Conservation (phyloP, 2,329 filamentous ascomycete genomes). For the Penicillium aurantiogriseum region DNA sequence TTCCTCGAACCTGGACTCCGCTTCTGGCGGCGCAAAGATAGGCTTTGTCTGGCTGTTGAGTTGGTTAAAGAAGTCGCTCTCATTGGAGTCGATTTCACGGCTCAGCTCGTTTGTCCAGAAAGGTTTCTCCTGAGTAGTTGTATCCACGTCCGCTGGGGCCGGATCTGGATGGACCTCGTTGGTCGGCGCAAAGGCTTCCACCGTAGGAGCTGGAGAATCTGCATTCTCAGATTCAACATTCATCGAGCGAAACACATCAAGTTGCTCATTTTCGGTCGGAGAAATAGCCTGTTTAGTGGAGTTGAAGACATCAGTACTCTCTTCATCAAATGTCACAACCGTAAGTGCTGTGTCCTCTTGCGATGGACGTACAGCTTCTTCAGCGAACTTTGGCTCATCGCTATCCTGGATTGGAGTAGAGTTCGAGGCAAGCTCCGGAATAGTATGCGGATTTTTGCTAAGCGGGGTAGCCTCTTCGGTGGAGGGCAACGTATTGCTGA, state of each 20-base stretch:
- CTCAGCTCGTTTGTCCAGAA: conserved; percentile 50
- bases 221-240: not conserved
- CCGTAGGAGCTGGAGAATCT: not conserved
- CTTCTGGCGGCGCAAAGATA: conserved; percentile 39
- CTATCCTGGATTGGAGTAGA: not conserved
- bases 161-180: conserved; percentile 2
- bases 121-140: conserved; percentile 15
- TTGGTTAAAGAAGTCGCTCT: conserved; percentile 62
- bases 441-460: not conserved
- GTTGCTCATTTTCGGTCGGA: conserved; percentile 3
- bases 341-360: not conserved
- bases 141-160: conserved; percentile 13
- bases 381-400: not conserved
- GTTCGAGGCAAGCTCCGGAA: not conserved
- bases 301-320: not conserved
- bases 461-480: not conserved
- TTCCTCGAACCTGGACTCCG: conserved; percentile 66
- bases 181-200: conserved; percentile 2
- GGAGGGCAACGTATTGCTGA: not conserved
- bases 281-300: not conserved
- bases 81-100: conserved; percentile 48
- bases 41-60: conserved; percentile 43
- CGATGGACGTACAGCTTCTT: not conserved
- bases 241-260: not conserved
- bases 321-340: not conserved